Evolutionary conservation across 192 early-diverging fungal genomes (phyloP).

Genomic region (Linnemannia exigua): DNA sequence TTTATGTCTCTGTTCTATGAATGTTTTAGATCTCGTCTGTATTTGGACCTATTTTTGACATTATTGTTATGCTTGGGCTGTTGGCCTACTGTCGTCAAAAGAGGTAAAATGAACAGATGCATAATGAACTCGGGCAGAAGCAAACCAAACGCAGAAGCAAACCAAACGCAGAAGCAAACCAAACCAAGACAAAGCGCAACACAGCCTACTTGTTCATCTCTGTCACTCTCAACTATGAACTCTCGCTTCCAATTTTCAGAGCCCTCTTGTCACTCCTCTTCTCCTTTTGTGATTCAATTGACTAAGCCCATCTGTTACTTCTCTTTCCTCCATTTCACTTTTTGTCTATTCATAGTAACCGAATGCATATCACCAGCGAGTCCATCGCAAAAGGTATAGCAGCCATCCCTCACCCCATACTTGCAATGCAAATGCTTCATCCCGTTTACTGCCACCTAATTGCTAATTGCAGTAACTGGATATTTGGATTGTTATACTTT

Average conservation of each 20-base stretch:
- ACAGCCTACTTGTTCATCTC: neutral
- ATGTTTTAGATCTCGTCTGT: constrained; percentile 38
- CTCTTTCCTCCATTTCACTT: neutral
- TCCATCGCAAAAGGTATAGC: constrained; percentile 53
- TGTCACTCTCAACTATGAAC: neutral
- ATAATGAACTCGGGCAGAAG: no score
- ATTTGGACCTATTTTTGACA: constrained; percentile 51
- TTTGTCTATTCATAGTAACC: constrained; percentile 31
- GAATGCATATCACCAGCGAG: constrained; percentile 51
- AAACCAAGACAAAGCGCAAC: no score
- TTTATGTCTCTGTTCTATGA: neutral
- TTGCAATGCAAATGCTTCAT: neutral
- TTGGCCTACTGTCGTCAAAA: constrained; percentile 48
- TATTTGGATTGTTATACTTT: neutral
- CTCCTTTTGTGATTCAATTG: neutral
- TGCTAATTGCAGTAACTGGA: no score
- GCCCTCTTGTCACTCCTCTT: neutral
- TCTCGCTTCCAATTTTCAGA: neutral
- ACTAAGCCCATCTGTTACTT: neutral
- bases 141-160: no score
- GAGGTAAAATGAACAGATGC: constrained; percentile 21
- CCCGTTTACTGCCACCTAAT: no score
- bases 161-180: no score
- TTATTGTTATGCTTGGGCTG: constrained; percentile 49
- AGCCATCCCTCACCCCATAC: neutral